These are phyloP conservation scores for Nakazawaea ambrosiae DNA, from an alignment of 805 yeast species.

Conservation along the genomic window DNA sequence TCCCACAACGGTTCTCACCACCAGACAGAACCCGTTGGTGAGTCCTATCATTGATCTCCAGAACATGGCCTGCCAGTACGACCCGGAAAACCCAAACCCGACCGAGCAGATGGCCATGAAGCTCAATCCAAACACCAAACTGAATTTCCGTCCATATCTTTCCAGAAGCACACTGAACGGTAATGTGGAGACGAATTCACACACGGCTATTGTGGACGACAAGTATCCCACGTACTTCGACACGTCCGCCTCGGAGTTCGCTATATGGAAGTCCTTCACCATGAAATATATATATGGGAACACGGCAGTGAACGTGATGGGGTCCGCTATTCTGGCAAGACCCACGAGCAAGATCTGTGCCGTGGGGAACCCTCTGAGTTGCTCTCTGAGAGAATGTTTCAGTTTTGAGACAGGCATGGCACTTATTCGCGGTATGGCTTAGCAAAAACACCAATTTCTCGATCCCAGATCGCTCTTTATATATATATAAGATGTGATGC, in stretches of 20 bases:
- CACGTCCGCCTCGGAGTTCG: conserved; percentile 42
- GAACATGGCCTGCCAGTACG: conserved; percentile 43
- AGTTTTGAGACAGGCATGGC: no score
- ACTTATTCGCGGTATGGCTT: no score
- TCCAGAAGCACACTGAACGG: conserved; percentile 57
- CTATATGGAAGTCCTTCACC: conserved; percentile 50
- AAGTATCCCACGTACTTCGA: conserved; percentile 57
- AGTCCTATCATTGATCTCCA: conserved; percentile 51
- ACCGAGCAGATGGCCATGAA: conserved; percentile 44
- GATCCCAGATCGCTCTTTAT: no score
- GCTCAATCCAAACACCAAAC: conserved; percentile 41
- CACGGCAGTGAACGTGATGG: conserved; percentile 55
- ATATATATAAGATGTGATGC: no score
- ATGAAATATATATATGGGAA: conserved; percentile 61
- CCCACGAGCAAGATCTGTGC: conserved; percentile 36
- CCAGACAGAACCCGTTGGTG: conserved; percentile 59
- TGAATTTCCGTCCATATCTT: conserved; percentile 47
- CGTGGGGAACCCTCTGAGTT: conserved; percentile 40
- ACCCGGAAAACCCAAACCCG: conserved; percentile 46
- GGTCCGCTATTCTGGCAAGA: conserved; percentile 50
- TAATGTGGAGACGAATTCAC: conserved; percentile 49
- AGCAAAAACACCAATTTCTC: no score
- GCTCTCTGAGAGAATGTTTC: background rate
- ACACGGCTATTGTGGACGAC: conserved; percentile 52
- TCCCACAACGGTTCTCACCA: conserved; percentile 53